A percentile compares a stretch with the other conserved stretches of the same genome.
Evolutionary conservation across 2,329 filamentous ascomycete species (phyloP).

Genomic region (Xylariaceae sp.): DNA sequence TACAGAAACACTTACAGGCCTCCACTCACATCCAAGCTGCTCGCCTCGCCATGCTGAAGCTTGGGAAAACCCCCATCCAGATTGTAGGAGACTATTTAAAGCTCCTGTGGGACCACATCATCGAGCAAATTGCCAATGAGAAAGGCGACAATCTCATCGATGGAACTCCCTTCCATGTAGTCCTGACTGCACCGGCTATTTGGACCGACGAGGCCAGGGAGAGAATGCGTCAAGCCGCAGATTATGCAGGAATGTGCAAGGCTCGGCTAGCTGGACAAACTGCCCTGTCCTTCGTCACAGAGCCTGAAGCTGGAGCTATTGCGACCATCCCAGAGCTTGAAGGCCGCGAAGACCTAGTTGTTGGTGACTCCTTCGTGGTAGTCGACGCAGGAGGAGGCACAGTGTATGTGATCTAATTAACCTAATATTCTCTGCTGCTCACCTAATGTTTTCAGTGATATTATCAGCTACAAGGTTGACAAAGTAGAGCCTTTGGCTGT

Average conservation of each 20-base stretch:
- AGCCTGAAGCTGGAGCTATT: conserved; percentile 55
- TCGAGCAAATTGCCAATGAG: conserved; percentile 12
- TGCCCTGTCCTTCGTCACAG: conserved; percentile 46
- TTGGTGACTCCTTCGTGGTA: conserved; percentile 38
- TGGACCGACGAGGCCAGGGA: conserved; percentile 28
- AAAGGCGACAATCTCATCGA: conserved; percentile 7
- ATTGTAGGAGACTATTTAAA: conserved; percentile 24
- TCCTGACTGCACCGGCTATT: conserved; percentile 29
- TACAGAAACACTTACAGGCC: conserved; percentile 28
- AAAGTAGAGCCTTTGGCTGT: conserved; percentile 10
- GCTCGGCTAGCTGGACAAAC: conserved; percentile 40
- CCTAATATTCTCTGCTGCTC: not conserved
- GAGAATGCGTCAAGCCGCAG: conserved; percentile 48
- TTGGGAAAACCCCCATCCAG: conserved; percentile 30
- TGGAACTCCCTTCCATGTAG: conserved; percentile 21
- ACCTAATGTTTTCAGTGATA: conserved; percentile 12
- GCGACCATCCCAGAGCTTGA: conserved; percentile 45
- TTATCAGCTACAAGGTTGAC: conserved; percentile 29
- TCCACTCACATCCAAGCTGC: conserved; percentile 33
- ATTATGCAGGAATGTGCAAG: conserved; percentile 46
- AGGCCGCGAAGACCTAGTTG: conserved; percentile 31
- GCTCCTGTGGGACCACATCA: conserved; percentile 19
- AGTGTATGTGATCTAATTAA: conserved; percentile 5
- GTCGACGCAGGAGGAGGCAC: conserved; percentile 42
- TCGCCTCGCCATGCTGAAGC: accelerated